Base-by-base conservation (phyloP, 192 early-diverging fungal genomes). In the Coemansia sp. region DNA sequence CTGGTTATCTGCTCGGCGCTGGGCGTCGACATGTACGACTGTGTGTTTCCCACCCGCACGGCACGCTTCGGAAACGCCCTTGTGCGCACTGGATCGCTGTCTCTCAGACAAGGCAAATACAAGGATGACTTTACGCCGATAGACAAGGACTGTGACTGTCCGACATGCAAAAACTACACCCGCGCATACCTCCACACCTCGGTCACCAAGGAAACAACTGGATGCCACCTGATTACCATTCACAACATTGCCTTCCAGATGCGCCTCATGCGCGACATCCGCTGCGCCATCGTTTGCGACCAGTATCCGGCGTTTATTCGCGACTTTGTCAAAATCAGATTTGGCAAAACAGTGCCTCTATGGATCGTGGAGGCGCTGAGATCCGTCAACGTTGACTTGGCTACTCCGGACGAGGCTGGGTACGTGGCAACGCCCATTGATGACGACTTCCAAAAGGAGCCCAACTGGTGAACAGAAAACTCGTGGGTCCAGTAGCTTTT, bases 21-120 rank as follows among this genome's bases (percentile, higher is more conserved):
- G 63, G 92, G 92, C 34, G 90, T 94, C 40, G 91, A 94, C 70
- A 92, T 92, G 91, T 94, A 88, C 70, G 92, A 94, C 65, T 94
- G 92, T 73, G 92, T 94, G 25, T 94, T 89, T 68, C 92, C 92
- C 0, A 94, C 92, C 3, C 85, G 92, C 42, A 94, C 92, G 20
- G 92, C 92, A 5, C 87, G 92, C 33, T 94, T 94, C 65, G 92
- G 92, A 20, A 91, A 91, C 70, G 92, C 92, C 11, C 76, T 94
- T 44, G 90, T 89, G 34, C 75, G 86, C 55, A 81, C 85, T 6
- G 92, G 91, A 7, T 82, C 87, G 25, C 64, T 94, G 34, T 68
- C 81, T 14, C 72, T 94, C 55, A 84, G 82, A 64, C 78, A 86
- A 45, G 84, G 81, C 23, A 81, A 82, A 68, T 90, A 81, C 68